A percentile compares a stretch with the other conserved stretches of the same genome.
Conservation (phyloP, 441 rosid genomes). For the Cnidoscolus chayamansa region DNA sequence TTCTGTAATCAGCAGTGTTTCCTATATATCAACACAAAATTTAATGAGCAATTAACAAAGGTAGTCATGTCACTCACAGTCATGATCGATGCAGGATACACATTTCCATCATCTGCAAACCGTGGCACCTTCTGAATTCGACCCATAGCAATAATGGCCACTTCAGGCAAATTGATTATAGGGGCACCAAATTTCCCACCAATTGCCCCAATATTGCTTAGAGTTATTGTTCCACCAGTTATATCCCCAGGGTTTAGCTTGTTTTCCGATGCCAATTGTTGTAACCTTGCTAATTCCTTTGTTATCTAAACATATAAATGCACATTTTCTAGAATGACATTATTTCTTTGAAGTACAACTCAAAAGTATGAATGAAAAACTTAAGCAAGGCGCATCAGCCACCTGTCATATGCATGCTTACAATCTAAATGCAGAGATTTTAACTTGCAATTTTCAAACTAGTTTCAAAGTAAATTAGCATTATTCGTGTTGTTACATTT, state of each 20-base stretch:
- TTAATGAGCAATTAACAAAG: not conserved
- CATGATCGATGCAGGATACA: conserved; percentile 66
- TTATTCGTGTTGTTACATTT: not conserved
- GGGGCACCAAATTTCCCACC: conserved; percentile 94
- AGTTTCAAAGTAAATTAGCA: not conserved
- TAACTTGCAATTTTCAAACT: not conserved
- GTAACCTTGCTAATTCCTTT: conserved; percentile 70
- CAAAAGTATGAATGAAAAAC: not conserved
- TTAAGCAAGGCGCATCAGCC: not conserved
- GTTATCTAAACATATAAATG: conserved; percentile 46
- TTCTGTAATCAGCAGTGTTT: not conserved
- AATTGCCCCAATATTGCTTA: conserved; percentile 87
- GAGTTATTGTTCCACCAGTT: conserved; percentile 80
- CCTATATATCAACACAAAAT: not conserved
- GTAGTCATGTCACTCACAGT: conserved; percentile 45
- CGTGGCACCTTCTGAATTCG: conserved; percentile 79
- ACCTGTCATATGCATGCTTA: not conserved
- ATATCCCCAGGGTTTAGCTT: conserved; percentile 71
- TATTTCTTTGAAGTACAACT: not conserved
- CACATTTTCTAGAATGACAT: not conserved
- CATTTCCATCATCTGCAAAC: conserved; percentile 54
- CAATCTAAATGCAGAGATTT: not conserved
- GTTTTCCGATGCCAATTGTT: conserved; percentile 58
- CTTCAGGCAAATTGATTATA: conserved; percentile 85
- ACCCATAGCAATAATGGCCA: conserved; percentile 79